Percentiles rank a stretch among this genome's conserved stretches.
These are phyloP conservation scores for Suillus subalutaceus DNA, from an alignment of 768 basidiomycete species.

Conservation along the genomic window DNA sequence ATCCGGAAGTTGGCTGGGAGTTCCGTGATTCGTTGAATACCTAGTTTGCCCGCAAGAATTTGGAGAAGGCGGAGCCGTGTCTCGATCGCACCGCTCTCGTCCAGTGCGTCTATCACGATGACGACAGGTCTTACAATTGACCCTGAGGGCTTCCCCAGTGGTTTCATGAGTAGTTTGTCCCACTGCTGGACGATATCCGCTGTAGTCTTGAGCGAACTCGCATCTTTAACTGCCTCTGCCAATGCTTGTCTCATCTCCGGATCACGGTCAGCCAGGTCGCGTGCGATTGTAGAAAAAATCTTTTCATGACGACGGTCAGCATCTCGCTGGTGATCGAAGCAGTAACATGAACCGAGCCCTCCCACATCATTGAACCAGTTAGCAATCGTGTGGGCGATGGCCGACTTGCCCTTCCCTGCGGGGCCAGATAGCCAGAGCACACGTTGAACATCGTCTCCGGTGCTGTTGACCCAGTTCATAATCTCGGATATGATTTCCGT, in stretches of 20 bases:
- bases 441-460: conserved; percentile 1
- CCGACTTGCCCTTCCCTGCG: background rate
- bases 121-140: conserved; percentile 22
- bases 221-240: background rate
- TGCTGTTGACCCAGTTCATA: conserved; percentile 23
- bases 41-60: background rate
- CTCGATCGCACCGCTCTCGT: conserved; percentile 15
- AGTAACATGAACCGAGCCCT: conserved; percentile 8
- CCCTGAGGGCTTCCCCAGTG: conserved; percentile 10
- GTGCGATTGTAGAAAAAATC: conserved; percentile 17
- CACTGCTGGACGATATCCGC: conserved; percentile 15
- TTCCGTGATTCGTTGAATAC: background rate
- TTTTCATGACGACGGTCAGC: conserved; percentile 10
- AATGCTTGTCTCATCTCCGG: background rate
- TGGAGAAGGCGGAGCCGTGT: conserved; percentile 18
- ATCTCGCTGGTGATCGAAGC: conserved; percentile 9
- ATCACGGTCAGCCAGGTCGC: conserved; percentile 10
- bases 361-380: conserved; percentile 2
- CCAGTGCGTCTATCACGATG: conserved; percentile 29
- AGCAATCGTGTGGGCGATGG: conserved; percentile 19
- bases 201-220: background rate
- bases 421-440: background rate
- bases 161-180: conserved; percentile 18
- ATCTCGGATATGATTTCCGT: conserved; percentile 28
- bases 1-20: conserved; percentile 15